Evolutionary conservation across 768 basidiomycete species (phyloP), one percentile per base, ranked within the genome.

Genomic region (Coprinellus aureogranulatus): DNA sequence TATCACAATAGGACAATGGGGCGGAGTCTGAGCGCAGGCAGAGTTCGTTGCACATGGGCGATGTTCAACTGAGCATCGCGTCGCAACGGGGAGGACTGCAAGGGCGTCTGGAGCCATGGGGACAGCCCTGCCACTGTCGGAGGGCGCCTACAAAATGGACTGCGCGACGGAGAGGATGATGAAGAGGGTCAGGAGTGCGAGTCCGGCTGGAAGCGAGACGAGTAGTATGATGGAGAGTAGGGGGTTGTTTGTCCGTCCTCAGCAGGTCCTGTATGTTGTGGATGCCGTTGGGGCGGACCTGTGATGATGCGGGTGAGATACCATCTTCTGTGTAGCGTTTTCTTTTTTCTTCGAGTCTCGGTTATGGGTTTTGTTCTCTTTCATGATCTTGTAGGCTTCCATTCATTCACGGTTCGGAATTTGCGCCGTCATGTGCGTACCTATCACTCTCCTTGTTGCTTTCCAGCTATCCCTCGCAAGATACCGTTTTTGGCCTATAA

Each of bases 211-310:
- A 63, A 84, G 71, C 70, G 88, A 73, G 70, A 71, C 63, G 66
- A 84, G 68, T 16, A 78, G 70, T 30, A 57, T 57, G 56, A 69
- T 72, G 59, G 80, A 93, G 71, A 82, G 86, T 0, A 71, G 90
- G 62, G 92, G 91, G 1, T 66, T 94, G 46, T 94, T 94, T 65
- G 90, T 94, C 47, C 75, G 91, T 54, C 91, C 91, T 4, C 88
- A 90, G 70, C 90, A 92, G 68, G 90, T 93, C 55, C 74, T 94
- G 53, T 92, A 93, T 67, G 91, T 94, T 27, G 85, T 93, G 31
- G 89, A 92, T 67, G 92, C 92, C 34, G 85, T 90, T 41, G 89
- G 85, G 3, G 72, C 80, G 12, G 84, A 86, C 72, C 66, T 87
- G 51, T 88, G 69, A 14, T 6, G 34, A 14, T 34, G 34, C 8